Evolutionary conservation across 139 green algal species (phyloP).

Genomic region (Tetradesmus obliquus): DNA sequence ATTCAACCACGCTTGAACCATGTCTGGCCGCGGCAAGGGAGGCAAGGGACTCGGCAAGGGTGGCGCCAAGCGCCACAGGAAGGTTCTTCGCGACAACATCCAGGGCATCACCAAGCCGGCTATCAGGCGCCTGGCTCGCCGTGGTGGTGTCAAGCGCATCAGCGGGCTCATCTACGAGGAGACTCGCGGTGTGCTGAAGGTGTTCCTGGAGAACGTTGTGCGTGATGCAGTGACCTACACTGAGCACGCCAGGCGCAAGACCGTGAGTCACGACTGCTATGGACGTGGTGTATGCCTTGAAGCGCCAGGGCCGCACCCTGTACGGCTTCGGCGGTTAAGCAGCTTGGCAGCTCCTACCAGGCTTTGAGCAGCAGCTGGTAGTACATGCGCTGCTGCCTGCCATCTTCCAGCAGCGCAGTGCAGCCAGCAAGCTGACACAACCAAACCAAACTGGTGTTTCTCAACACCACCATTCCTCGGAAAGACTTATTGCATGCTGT

Average conservation of each 20-base stretch:
- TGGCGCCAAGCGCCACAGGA: constrained; percentile 92
- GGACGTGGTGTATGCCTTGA: constrained; percentile 94
- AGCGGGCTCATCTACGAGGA: constrained; percentile 91
- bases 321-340: constrained; percentile 94
- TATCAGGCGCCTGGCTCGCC: constrained; percentile 80
- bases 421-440: neutral
- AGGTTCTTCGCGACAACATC: constrained; percentile 95
- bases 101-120: constrained; percentile 90
- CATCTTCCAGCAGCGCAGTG: neutral
- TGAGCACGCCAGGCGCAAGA: constrained; percentile 97
- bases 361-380: neutral
- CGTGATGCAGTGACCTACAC: constrained; percentile 97
- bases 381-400: constrained; percentile 16
- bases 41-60: constrained; percentile 95
- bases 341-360: neutral
- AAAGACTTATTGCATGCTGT: constrained; percentile 16
- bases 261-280: constrained; percentile 94
- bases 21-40: constrained; percentile 62
- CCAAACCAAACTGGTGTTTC: constrained; percentile 37
- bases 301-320: constrained; percentile 92
- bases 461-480: constrained; percentile 55
- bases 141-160: constrained; percentile 90
- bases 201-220: constrained; percentile 93
- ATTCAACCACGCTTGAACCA: neutral
- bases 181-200: constrained; percentile 89